A percentile compares a stretch with the other conserved stretches of the same genome.
Evolutionary conservation across 1,139 yeast species (phyloP).

Genomic region (Candida freyschussii): DNA sequence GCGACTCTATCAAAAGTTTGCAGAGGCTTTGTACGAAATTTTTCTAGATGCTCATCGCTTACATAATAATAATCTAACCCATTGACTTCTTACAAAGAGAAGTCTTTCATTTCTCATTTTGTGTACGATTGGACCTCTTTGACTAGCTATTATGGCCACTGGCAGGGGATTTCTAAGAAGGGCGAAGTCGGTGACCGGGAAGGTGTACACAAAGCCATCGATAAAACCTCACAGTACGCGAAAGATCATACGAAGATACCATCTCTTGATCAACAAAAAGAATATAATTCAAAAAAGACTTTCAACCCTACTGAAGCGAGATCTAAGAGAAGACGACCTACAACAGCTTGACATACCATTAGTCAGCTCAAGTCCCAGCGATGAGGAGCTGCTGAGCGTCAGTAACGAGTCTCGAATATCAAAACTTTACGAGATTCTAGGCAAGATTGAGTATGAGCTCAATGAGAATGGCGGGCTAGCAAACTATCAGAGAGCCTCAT

Average conservation of each 20-base stretch:
- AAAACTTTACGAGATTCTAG: constrained; percentile 33
- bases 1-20: no score
- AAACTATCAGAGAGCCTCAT: constrained; percentile 82
- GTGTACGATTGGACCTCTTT: no score
- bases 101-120: not conserved
- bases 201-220: constrained; percentile 27
- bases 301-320: constrained; percentile 17
- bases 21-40: not conserved
- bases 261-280: constrained; percentile 52
- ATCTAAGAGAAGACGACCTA: constrained; percentile 32
- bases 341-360: no score
- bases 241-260: constrained; percentile 63
- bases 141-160: constrained; percentile 13
- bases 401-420: constrained; percentile 13
- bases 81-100: not conserved
- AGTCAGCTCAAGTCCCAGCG: constrained; percentile 20
- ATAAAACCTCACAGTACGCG: constrained; percentile 67
- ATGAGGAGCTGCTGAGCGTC: constrained; percentile 17
- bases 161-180: constrained; percentile 26
- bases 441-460: constrained; percentile 56
- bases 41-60: constrained; percentile 1
- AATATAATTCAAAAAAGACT: constrained; percentile 33
- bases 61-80: no score
- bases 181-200: constrained; percentile 36
- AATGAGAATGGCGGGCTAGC: constrained; percentile 62